Base-by-base conservation (phyloP, 2,329 filamentous ascomycete species). In the Aspergillus amoenus region DNA sequence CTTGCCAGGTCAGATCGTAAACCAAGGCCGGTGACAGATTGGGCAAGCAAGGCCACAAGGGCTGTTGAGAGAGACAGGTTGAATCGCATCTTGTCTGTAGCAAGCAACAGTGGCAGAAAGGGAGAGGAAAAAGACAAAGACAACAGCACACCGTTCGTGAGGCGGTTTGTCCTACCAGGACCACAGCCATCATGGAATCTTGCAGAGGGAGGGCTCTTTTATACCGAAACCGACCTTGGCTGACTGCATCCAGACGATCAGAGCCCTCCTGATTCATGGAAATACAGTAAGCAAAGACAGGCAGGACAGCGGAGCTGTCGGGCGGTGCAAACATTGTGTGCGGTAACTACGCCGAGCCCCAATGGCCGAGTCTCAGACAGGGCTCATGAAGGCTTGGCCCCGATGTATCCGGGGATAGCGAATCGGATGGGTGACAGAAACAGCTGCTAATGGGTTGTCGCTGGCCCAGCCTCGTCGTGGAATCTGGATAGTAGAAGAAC, bases 11-110 rank as follows among this genome's bases (percentile, higher is more conserved):
- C 54, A 32, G 60, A 58, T 22, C 52, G 39, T 17, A 64, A 45
- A 3, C 64, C 56, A 37, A 64, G 47, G 11, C 64, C 55, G 46
- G 59, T 40, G 24, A 52, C 59, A 52, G 57, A 46, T n/a, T 53
- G 27, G 17, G 54, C 32, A n/a, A 68, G 22, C 15, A 55, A n/a
- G 40, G 21, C 55, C 12, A 58, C 40, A 7, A 49, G 34, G 18
- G 40, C 18, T 43, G 49, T 13, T 9, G 34, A 34, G 9, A 52
- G 32, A 21, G 15, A 50, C 12, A 17, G 13, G 3, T 6, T 17
- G 47, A 47, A 22, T 40, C 18, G 34, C 59, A 61, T 61, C 13
- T 22, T 59, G 54, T 46, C 12, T 21, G 39, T 12, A 40, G 8
- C 8, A 37, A 46, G 15, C n/a, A 34, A 37, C 22, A 15, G 39